phyloP scores from a whole-genome alignment of 306 rosid genomes.

The Echinosophora koreensis region DNA sequence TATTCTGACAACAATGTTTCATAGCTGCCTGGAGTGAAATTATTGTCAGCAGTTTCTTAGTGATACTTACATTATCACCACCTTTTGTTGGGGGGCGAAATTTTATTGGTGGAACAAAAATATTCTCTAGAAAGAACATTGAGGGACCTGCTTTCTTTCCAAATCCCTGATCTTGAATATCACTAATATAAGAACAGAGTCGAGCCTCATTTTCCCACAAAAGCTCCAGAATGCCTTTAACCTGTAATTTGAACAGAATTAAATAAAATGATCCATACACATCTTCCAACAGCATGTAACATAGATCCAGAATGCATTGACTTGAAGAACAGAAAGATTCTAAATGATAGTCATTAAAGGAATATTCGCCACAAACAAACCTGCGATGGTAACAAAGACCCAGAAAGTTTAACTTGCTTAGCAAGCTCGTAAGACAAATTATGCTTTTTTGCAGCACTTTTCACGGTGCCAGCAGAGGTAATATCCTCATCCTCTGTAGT shows the following conservation, averaged over 20 bases:
- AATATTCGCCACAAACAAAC: constrained; percentile 55
- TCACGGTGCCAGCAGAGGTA: constrained; percentile 35
- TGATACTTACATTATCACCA: constrained; percentile 77
- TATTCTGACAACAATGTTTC: too few relatives aligned
- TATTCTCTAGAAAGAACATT: constrained; percentile 84
- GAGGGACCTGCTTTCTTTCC: constrained; percentile 72
- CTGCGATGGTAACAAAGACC: constrained; percentile 77
- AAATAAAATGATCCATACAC: background rate
- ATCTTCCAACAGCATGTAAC: constrained; percentile 5
- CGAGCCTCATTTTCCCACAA: constrained; percentile 83
- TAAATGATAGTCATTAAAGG: background rate
- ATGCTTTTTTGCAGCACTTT: constrained; percentile 46
- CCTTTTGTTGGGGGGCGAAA: constrained; percentile 91
- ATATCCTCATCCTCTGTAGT: constrained; percentile 51
- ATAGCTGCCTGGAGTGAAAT: background rate
- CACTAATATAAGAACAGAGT: constrained; percentile 69
- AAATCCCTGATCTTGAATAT: constrained; percentile 75
- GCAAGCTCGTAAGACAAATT: constrained; percentile 47
- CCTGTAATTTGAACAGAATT: constrained; percentile 56
- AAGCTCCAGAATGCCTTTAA: constrained; percentile 56
- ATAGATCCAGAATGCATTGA: background rate
- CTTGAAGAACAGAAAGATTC: constrained; percentile 8
- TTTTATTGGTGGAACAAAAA: constrained; percentile 91
- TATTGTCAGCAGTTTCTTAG: background rate
- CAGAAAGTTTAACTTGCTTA: constrained; percentile 53